Base-by-base conservation (phyloP, 345 rosid genomes). In the Salix suchowensis region DNA sequence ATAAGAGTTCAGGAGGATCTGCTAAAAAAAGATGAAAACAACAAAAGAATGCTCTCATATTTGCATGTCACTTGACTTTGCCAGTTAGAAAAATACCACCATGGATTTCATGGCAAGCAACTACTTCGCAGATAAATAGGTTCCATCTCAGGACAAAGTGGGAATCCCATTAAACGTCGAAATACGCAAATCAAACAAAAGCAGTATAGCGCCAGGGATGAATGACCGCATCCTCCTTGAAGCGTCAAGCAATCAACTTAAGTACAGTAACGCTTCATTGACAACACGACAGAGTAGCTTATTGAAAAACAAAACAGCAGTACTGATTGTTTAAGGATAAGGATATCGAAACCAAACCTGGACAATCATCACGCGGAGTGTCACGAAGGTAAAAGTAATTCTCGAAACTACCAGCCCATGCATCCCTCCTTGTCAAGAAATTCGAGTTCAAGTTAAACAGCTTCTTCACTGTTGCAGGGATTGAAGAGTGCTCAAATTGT, bases 351-450 rank as follows among this genome's bases (percentile, higher is more conserved):
- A 42, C 88, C 23, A 79, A 52, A 94, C 99, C 98, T 86, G 98
- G 98, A 86, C 99, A 96, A 83, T 96, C 98, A 32, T 86, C 85
- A 14, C 99, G 99, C 0, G 98, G 98, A 78, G 93, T 86, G 65
- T 81, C 82, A 5, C 98, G 98, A 50, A 94, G 78, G 71, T 70
- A 30, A 75, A 96, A 90, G 85, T 87, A 89, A 23, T 82, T 88
- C 81, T 94, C 99, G 15, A 96, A 96, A 61, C 91, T 96, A 77
- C 97, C 97, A 74, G 99, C 99, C 98, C 98, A 96, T 1, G 98
- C 98, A 85, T 96, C 99, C 83, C 98, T 92, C 87, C 94, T 96
- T 1, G 99, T 92, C 71, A 94, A 77, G 86, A 96, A 96, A 83
- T 91, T 91, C 0, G 97, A 94, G 0, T 90, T 90, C 9, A 96